A percentile compares a stretch with the other conserved stretches of the same genome.
Conservation (phyloP, 2,329 filamentous ascomycete genomes). For the Penicillium corylophilum region DNA sequence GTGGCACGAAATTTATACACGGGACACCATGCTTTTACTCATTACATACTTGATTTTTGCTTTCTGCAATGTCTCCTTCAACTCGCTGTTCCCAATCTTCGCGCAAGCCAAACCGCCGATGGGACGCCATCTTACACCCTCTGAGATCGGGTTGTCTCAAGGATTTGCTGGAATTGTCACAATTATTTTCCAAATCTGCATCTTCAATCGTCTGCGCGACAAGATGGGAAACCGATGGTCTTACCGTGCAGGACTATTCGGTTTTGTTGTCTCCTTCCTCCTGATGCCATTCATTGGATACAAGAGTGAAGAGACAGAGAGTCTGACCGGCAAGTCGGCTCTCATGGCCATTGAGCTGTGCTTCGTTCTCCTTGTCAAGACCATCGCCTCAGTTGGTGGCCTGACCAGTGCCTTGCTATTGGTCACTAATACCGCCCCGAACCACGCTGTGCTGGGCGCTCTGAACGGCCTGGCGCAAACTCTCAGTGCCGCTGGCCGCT, state of each 20-base stretch:
- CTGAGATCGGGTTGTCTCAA: conserved; percentile 80
- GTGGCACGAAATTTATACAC: conserved; percentile 66
- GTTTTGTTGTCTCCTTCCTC: conserved; percentile 78
- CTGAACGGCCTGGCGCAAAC: conserved; percentile 94
- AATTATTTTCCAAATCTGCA: conserved; percentile 83
- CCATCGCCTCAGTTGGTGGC: conserved; percentile 83
- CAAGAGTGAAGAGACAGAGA: conserved; percentile 59
- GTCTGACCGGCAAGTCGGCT: conserved; percentile 60
- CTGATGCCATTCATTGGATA: conserved; percentile 91
- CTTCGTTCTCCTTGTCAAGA: conserved; percentile 78
- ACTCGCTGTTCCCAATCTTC: conserved; percentile 92
- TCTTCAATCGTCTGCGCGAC: conserved; percentile 77
- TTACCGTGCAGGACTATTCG: conserved; percentile 74
- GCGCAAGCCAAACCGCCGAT: conserved; percentile 71
- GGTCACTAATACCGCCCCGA: conserved; percentile 89
- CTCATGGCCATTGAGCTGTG: conserved; percentile 84
- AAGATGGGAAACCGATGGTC: conserved; percentile 81
- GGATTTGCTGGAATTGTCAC: conserved; percentile 82
- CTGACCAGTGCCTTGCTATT: conserved; percentile 85
- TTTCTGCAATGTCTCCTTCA: conserved; percentile 90
- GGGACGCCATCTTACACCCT: conserved; percentile 71
- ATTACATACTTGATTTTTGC: conserved; percentile 90
- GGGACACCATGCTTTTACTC: conserved; percentile 78
- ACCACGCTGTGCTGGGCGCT: conserved; percentile 79
- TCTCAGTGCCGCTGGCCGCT: conserved; percentile 83